Evolutionary conservation across 495 filamentous ascomycete species (phyloP).

Genomic region (Terfezia boudieri): DNA sequence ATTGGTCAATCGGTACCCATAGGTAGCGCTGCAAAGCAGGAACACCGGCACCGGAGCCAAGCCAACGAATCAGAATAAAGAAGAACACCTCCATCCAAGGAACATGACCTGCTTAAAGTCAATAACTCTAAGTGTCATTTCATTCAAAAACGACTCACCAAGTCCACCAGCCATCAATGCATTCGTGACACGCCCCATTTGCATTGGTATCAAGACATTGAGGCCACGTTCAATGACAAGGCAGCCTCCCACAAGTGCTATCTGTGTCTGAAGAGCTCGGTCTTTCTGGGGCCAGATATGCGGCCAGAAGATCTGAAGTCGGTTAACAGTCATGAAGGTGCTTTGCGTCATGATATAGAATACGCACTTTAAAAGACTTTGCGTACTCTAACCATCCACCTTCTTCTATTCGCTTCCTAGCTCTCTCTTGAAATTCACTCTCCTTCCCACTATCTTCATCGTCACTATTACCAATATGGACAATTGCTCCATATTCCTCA

Average conservation of each 20-base stretch:
- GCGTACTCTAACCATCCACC: constrained; percentile 43
- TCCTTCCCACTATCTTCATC: constrained; percentile 18
- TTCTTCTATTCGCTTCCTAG: constrained; percentile 34
- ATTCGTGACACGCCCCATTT: constrained; percentile 41
- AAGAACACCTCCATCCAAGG: constrained; percentile 32
- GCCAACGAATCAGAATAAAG: constrained; percentile 31
- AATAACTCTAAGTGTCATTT: constrained; percentile 14
- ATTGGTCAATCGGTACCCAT: constrained; percentile 45
- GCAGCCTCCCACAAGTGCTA: constrained; percentile 35
- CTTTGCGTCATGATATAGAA: no score
- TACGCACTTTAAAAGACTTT: constrained; percentile 32
- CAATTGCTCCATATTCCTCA: constrained; percentile 11
- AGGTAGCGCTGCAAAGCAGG: constrained; percentile 32
- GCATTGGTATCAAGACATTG: constrained; percentile 42
- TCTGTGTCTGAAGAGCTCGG: constrained; percentile 31
- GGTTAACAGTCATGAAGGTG: background rate
- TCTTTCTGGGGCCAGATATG: constrained; percentile 42
- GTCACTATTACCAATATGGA: constrained; percentile 1
- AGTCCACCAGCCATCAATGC: constrained; percentile 21
- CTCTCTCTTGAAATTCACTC: constrained; percentile 27
- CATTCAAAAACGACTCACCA: background rate
- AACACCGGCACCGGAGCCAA: constrained; percentile 35
- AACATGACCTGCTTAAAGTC: constrained; percentile 15
- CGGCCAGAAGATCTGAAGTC: constrained; percentile 33
- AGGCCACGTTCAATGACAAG: constrained; percentile 37